Percentiles rank a stretch among this genome's conserved stretches.
These are phyloP conservation scores for Encephalitozoon hellem DNA, from an alignment of 371 early-diverging fungal genomes.

Conservation along the genomic window DNA sequence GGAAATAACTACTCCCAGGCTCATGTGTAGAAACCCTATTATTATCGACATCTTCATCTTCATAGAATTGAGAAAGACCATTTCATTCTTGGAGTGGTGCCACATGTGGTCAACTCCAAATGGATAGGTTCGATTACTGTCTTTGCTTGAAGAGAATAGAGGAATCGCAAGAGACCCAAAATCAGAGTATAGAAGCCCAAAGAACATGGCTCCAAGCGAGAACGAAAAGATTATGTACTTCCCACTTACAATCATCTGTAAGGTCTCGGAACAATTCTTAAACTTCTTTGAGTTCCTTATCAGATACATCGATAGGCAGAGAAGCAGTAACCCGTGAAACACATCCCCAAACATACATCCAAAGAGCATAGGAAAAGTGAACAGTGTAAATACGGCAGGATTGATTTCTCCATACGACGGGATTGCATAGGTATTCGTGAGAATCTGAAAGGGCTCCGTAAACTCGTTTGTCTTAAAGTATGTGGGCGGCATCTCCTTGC, in stretches of 20 bases:
- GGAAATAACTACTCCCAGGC: slow-evolving; percentile 78
- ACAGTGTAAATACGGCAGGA: slow-evolving; percentile 88
- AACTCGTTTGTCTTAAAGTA: slow-evolving; percentile 85
- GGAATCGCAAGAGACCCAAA: slow-evolving; percentile 75
- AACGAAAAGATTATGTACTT: slow-evolving; percentile 90
- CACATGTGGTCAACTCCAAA: slow-evolving; percentile 72
- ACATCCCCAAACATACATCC: slow-evolving; percentile 99
- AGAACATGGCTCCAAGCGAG: slow-evolving; percentile 87
- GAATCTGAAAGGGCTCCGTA: slow-evolving; percentile 83
- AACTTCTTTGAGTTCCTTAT: slow-evolving; percentile 65
- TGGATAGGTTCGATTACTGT: slow-evolving; percentile 58
- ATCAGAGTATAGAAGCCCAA: slow-evolving; percentile 94
- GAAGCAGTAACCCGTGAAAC: slow-evolving; percentile 78
- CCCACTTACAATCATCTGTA: slow-evolving; percentile 79
- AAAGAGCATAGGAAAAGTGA: slow-evolving; percentile 96
- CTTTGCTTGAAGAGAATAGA: slow-evolving; percentile 70
- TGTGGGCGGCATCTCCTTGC: slow-evolving; percentile 68
- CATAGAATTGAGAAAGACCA: slow-evolving; percentile 90
- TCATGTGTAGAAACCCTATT: slow-evolving; percentile 92
- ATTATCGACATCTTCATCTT: slow-evolving; percentile 98
- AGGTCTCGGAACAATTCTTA: slow-evolving; percentile 66
- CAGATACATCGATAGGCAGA: slow-evolving; percentile 71
- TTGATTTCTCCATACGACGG: slow-evolving; percentile 97
- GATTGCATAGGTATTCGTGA: slow-evolving; percentile 93
- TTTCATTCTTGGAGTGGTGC: slow-evolving; percentile 76